Evolutionary conservation across 2,329 filamentous ascomycete genomes (phyloP).

Genomic region (Pseudonectria buxi): DNA sequence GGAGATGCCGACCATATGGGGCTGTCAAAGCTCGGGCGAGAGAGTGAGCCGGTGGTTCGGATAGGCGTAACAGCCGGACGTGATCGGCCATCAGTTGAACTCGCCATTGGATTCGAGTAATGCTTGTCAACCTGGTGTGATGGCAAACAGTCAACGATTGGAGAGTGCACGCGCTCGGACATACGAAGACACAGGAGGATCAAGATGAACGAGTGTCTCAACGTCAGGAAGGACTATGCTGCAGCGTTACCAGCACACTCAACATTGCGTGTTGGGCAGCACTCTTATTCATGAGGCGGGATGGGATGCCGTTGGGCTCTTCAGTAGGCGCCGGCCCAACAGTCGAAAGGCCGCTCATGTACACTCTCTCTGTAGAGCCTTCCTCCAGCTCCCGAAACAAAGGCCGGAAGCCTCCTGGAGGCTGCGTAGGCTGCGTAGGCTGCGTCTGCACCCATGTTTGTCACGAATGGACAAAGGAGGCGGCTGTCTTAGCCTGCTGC

Average conservation of each 20-base stretch:
- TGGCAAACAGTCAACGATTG: background rate
- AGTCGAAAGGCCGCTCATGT: constrained; percentile 5
- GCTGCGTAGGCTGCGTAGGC: constrained; percentile 6
- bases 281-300: constrained; percentile 14
- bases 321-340: too few relatives aligned
- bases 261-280: background rate
- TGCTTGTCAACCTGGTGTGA: background rate
- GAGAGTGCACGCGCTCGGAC: background rate
- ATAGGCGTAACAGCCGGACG: constrained; percentile 19
- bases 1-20: constrained; percentile 16
- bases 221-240: too few relatives aligned
- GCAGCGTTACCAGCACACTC: too few relatives aligned
- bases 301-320: constrained; percentile 14
- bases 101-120: constrained; percentile 7
- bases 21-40: constrained; percentile 13
- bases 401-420: constrained; percentile 4
- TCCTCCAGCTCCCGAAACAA: constrained; percentile 7
- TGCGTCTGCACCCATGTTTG: constrained; percentile 14
- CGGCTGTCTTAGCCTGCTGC: too few relatives aligned
- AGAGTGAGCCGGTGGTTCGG: constrained; percentile 10
- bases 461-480: constrained; percentile 2
- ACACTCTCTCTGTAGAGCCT: constrained; percentile 9
- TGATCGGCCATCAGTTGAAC: constrained; percentile 9
- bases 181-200: background rate
- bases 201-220: background rate